phyloP scores from a whole-genome alignment of 371 early-diverging fungal species.

The Chytridium lagenaria region DNA sequence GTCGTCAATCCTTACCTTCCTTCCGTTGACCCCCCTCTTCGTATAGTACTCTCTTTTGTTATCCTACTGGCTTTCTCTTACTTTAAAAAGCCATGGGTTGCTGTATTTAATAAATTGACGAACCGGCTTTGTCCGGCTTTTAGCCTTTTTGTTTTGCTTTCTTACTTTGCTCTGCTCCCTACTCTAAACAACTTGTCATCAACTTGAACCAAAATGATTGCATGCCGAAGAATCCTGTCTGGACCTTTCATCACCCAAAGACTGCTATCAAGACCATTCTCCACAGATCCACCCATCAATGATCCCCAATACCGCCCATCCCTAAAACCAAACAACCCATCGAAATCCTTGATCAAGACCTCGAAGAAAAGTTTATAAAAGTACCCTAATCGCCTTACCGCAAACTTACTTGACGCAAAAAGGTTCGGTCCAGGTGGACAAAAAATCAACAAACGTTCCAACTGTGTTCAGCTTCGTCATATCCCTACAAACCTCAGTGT shows the following conservation, averaged over 20 bases:
- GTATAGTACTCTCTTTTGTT: background rate
- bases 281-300: no score
- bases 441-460: conserved; percentile 88
- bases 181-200: no score
- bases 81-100: background rate
- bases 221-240: no score
- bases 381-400: no score
- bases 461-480: conserved; percentile 74
- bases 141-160: background rate
- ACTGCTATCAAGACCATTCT: no score
- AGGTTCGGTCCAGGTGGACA: conserved; percentile 94
- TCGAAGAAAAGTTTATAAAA: conserved; percentile 85
- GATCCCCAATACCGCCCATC: no score
- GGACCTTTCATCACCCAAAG: no score
- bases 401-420: no score
- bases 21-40: background rate
- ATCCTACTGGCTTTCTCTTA: background rate
- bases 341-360: conserved; percentile 72
- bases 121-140: background rate
- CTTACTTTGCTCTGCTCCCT: no score
- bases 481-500: conserved; percentile 75
- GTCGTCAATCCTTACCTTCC: no score
- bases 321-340: conserved; percentile 44
- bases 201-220: no score
- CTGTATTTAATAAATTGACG: no score